Percentiles rank a stretch among this genome's conserved stretches.
Evolutionary conservation across 78 protist genomes (phyloP).

Genomic region (Dictyostelium purpureum): DNA sequence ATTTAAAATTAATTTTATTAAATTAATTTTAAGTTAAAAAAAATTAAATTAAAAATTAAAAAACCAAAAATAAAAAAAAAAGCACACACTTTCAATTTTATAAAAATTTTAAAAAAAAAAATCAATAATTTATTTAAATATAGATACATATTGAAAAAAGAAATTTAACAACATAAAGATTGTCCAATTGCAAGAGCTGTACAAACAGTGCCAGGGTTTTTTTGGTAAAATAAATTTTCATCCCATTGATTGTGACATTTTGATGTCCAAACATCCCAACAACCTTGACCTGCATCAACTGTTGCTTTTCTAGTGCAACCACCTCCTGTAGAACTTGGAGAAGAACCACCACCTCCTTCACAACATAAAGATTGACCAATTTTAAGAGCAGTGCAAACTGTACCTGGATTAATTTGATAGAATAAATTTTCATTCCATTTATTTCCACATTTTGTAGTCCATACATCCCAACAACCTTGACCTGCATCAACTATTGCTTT

Average conservation of each 20-base stretch:
- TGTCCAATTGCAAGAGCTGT: neutral
- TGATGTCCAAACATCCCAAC: neutral
- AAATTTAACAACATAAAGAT: constrained; percentile 24
- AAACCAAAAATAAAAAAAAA: too few species aligned
- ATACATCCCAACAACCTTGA: neutral
- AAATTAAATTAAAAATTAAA: too few species aligned
- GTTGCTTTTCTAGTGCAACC: neutral
- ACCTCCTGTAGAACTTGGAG: too few species aligned
- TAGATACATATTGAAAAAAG: too few species aligned
- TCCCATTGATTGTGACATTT: constrained; percentile 8
- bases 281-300: constrained; percentile 12
- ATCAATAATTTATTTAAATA: too few species aligned
- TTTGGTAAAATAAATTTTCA: neutral
- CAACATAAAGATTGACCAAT: constrained; percentile 19
- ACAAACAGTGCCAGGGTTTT: constrained; percentile 5
- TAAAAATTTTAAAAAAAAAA: too few species aligned
- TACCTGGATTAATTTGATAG: constrained; percentile 1
- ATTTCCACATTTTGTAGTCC: constrained; percentile 21
- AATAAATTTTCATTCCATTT: neutral
- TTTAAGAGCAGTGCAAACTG: neutral
- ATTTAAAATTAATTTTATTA: too few species aligned
- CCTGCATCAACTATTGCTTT: neutral
- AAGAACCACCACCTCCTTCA: too few species aligned
- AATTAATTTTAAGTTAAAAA: too few species aligned
- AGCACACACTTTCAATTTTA: too few species aligned